Evolutionary conservation across 139 green algal genomes (phyloP).

Genomic region (Diplosphaera chodatii): DNA sequence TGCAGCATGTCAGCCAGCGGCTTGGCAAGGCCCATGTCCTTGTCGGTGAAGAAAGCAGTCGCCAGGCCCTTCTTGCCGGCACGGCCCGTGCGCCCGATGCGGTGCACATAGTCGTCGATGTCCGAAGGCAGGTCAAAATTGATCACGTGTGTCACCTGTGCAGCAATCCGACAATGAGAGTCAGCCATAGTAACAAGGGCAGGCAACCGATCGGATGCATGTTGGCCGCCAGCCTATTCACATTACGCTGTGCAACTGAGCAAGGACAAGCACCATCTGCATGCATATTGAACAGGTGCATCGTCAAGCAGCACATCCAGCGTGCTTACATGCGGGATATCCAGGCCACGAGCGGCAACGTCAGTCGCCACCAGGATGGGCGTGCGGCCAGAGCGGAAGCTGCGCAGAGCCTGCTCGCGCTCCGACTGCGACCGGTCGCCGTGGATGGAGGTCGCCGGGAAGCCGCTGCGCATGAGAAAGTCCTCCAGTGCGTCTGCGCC

Average conservation of each 20-base stretch:
- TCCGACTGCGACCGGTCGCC: constrained; percentile 88
- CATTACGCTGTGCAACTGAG: no score
- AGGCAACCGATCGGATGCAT: no score
- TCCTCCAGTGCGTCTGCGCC: constrained; percentile 93
- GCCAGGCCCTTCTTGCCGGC: constrained; percentile 95
- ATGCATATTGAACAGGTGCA: no score
- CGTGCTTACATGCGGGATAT: constrained; percentile 67
- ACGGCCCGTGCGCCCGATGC: constrained; percentile 77
- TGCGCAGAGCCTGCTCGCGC: constrained; percentile 61
- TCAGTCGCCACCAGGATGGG: constrained; percentile 91
- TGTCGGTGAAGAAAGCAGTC: constrained; percentile 92
- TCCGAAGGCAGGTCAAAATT: constrained; percentile 83
- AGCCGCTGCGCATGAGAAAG: constrained; percentile 74
- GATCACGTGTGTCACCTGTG: constrained; percentile 74
- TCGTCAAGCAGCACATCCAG: no score
- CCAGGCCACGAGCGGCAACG: constrained; percentile 90
- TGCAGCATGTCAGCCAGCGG: constrained; percentile 72
- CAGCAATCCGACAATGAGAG: no score
- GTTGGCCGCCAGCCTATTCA: no score
- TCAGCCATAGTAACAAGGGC: no score
- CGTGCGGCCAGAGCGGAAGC: constrained; percentile 79
- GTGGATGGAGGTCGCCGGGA: constrained; percentile 92
- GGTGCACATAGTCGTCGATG: constrained; percentile 83
- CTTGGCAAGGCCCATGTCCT: constrained; percentile 76
- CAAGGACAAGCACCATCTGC: no score